These are phyloP conservation scores for Macrophomina phaseolina DNA, from an alignment of 2,329 filamentous ascomycete genomes.

Conservation along the genomic window DNA sequence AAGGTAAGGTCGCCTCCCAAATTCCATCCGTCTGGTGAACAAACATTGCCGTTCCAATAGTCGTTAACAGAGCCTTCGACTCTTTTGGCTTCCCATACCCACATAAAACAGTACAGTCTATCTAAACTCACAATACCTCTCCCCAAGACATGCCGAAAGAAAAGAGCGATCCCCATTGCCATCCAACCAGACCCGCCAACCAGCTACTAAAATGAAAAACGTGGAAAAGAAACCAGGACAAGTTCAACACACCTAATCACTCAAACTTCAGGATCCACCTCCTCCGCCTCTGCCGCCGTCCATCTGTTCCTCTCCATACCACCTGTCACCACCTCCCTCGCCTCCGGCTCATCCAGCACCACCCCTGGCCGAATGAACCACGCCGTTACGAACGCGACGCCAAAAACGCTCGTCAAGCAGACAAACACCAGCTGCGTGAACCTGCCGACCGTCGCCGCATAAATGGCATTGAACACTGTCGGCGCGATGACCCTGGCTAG, in stretches of 20 bases:
- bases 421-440: constrained; percentile 87
- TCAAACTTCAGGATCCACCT: background rate
- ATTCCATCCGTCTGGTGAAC: no score
- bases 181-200: no score
- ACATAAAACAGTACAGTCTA: background rate
- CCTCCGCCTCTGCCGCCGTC: background rate
- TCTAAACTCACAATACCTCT: background rate
- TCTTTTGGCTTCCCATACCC: background rate
- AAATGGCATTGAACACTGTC: constrained; percentile 83
- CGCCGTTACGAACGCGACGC: constrained; percentile 67
- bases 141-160: no score
- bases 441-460: constrained; percentile 76
- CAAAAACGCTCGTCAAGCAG: constrained; percentile 71
- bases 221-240: background rate
- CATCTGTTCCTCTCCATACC: background rate
- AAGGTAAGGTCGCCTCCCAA: no score
- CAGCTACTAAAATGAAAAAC: background rate
- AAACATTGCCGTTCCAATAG: no score
- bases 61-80: no score
- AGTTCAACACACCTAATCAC: background rate
- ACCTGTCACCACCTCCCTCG: background rate
- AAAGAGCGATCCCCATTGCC: no score
- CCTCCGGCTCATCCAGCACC: constrained; percentile 4
- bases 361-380: constrained; percentile 67
- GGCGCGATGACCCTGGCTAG: constrained; percentile 80